A percentile compares a stretch with the other conserved stretches of the same genome.
These are phyloP conservation scores for Chara braunii DNA, from an alignment of 139 green algal species.

Conservation along the genomic window DNA sequence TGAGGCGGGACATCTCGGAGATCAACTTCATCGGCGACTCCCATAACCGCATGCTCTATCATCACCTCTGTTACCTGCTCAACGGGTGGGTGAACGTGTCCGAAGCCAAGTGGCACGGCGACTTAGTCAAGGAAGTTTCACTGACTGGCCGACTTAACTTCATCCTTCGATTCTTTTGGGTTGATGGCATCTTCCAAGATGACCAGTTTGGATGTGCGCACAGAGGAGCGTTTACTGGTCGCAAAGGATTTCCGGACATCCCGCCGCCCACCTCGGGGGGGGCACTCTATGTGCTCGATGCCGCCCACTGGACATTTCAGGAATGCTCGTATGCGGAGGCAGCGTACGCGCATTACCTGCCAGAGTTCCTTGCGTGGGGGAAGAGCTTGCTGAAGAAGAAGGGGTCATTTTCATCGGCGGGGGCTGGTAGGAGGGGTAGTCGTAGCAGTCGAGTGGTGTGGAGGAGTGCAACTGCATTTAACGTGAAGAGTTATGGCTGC, in stretches of 20 bases:
- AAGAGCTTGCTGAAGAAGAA: no score
- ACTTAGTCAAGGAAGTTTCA: no score
- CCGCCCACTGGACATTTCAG: conserved; percentile 1
- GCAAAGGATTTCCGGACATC: no score
- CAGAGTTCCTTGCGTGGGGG: not conserved
- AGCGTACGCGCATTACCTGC: not conserved
- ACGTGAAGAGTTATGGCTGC: not conserved
- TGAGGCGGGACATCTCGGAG: not conserved
- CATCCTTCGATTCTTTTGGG: no score
- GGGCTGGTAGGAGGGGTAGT: not conserved
- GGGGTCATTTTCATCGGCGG: no score
- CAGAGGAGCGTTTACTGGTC: no score
- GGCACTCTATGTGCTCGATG: not conserved
- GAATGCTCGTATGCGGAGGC: not conserved
- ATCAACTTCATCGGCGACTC: conserved; percentile 9
- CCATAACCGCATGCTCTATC: not conserved
- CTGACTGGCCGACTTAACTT: no score
- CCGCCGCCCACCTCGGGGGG: not conserved
- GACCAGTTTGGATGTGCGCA: no score
- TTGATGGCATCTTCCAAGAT: no score
- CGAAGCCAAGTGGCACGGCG: no score
- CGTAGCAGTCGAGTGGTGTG: not conserved
- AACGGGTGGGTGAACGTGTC: not conserved
- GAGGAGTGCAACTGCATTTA: not conserved
- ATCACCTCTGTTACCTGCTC: conserved; percentile 10